Base-by-base conservation (phyloP, 2,329 filamentous ascomycete genomes). In the Xylariomycetidae sp. region DNA sequence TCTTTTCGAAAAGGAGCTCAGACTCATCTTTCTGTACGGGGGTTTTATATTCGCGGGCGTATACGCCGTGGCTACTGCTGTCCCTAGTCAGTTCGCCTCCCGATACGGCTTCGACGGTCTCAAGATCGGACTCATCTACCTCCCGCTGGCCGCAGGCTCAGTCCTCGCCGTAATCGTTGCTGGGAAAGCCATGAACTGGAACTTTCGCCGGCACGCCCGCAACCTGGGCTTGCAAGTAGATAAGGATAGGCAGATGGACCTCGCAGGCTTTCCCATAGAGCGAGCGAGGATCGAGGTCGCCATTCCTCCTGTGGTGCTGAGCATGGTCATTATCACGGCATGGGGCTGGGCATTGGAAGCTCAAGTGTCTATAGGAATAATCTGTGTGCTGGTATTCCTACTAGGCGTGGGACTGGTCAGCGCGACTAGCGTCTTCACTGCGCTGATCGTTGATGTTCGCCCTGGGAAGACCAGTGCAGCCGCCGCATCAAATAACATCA, bases 131-230 rank as follows among this genome's bases (percentile, higher is more conserved):
- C 58, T 76, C 3, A 70, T 71, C 40, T 76, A 70, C 45, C 58
- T 76, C 6, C 69, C 71, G 1, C 71, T 72, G 38, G 71, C 70
- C 1, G 46, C 66, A 2, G 72, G 72, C 3, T 72, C 66, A 41
- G 65, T 63, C 31, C 30, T 62, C 7, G 66, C 69, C 1, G 61
- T 67, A 19, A 41, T 72, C 11, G 46, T 59, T 4, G 71, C 75
- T 42, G 82, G 85, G 5, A 67, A 69, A 41, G 47, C 73, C 7
- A 59, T 74, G 33, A 70, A 74, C 56, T 77, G 74, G 65, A 87
- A 88, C 54, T 90, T 85, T 57, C 67, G 75, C 6, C 72, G 81
- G 16, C 70, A 79, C 32, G 82, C 84, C 2, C 64, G 63, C 19
- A 66, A 67, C 18, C 64, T 80, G 15, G 77, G 78, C 6, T 66